Conservation (phyloP, 371 early-diverging fungal species). For the Saksenaea oblongispora region DNA sequence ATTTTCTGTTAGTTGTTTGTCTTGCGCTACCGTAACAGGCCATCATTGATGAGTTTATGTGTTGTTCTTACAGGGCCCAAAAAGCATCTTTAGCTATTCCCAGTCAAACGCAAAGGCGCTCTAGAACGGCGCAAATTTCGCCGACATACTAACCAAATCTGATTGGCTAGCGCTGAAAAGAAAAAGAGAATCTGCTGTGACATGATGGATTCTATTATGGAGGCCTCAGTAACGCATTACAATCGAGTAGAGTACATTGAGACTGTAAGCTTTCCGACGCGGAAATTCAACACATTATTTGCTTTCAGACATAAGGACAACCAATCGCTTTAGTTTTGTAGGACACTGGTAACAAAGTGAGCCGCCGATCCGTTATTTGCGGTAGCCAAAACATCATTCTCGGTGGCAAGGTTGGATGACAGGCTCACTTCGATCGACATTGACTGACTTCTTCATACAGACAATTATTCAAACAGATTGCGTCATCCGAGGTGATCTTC, state of each 20-base stretch:
- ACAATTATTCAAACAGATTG: slow-evolving; percentile 91
- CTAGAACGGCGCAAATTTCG: too few relatives aligned
- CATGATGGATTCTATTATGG: slow-evolving; percentile 55
- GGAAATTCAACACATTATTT: not conserved
- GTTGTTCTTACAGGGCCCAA: too few relatives aligned
- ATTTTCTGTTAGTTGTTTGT: too few relatives aligned
- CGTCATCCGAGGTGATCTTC: slow-evolving; percentile 91
- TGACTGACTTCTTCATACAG: slow-evolving; percentile 38
- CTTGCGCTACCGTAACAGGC: too few relatives aligned
- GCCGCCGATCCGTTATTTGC: slow-evolving; percentile 86
- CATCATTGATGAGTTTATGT: too few relatives aligned
- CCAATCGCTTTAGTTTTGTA: slow-evolving; percentile 20
- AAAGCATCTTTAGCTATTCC: too few relatives aligned
- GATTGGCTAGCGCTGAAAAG: too few relatives aligned
- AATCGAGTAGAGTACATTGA: slow-evolving; percentile 81
- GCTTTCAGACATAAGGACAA: not conserved
- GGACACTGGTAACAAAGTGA: slow-evolving; percentile 96
- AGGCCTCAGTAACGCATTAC: slow-evolving; percentile 64
- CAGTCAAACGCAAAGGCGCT: too few relatives aligned
- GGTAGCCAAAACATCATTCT: slow-evolving; percentile 95
- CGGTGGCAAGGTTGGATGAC: slow-evolving; percentile 78
- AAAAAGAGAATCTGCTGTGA: not conserved
- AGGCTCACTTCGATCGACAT: not conserved
- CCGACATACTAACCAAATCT: too few relatives aligned
- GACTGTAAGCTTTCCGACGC: slow-evolving; percentile 58